These are phyloP conservation scores for Bjerkandera adusta DNA, from an alignment of 1,284 basidiomycete genomes.

Conservation along the genomic window DNA sequence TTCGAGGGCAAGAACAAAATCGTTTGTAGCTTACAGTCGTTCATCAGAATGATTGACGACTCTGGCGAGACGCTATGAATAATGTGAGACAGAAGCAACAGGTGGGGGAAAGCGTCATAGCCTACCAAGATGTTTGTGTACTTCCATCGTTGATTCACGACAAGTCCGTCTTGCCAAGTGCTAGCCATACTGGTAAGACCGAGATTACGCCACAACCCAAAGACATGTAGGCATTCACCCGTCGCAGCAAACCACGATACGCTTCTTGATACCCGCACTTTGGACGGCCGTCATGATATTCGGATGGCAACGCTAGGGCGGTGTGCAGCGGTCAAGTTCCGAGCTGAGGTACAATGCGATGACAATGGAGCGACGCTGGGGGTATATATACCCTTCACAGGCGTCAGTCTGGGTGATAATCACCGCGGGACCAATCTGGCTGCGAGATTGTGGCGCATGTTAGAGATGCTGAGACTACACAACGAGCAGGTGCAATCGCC, in stretches of 20 bases:
- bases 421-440: too few relatives aligned
- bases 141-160: constrained; percentile 44
- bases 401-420: background rate
- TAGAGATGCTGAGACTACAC: too few relatives aligned
- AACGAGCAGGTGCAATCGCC: too few relatives aligned
- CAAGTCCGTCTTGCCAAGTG: constrained; percentile 46
- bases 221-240: constrained; percentile 41
- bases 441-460: too few relatives aligned
- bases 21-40: constrained; percentile 38
- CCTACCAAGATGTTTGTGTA: constrained; percentile 66
- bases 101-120: background rate
- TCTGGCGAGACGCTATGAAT: constrained; percentile 43
- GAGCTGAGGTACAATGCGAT: too few relatives aligned
- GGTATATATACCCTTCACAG: constrained; percentile 10
- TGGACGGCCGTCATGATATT: constrained; percentile 6
- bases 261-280: constrained; percentile 39
- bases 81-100: background rate
- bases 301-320: too few relatives aligned
- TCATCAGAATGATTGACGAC: constrained; percentile 56
- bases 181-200: too few relatives aligned
- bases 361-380: too few relatives aligned
- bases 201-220: background rate
- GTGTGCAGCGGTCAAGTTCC: too few relatives aligned
- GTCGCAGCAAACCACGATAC: constrained; percentile 69
- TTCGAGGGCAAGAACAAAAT: background rate